A percentile compares a stretch with the other conserved stretches of the same genome.
phyloP scores from a whole-genome alignment of 768 basidiomycete genomes.

The Gautieria morchelliformis region DNA sequence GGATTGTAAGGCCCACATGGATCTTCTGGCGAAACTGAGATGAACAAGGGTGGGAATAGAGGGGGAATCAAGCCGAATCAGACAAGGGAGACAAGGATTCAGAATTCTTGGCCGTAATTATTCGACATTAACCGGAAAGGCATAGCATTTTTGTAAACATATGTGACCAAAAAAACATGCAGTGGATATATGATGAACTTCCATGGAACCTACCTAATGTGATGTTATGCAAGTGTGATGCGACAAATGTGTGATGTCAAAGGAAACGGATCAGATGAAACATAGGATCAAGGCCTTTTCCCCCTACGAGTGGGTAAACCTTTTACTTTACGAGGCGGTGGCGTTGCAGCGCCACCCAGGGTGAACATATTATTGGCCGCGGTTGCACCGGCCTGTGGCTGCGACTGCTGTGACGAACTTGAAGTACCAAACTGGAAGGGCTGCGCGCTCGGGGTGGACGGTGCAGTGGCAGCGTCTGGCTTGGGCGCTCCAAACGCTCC shows the following conservation, averaged over 20 bases:
- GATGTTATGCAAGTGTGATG: constrained; percentile 5
- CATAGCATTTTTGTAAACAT: not conserved
- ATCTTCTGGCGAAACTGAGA: no score
- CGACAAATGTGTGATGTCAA: constrained; percentile 1
- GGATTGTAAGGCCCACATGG: no score
- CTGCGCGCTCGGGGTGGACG: not conserved
- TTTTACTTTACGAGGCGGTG: constrained; percentile 1
- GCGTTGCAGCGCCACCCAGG: not conserved
- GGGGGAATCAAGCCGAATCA: no score
- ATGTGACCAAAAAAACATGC: not conserved
- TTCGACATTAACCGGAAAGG: no score
- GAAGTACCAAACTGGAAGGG: constrained; percentile 7
- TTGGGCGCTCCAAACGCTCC: not conserved
- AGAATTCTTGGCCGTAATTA: no score
- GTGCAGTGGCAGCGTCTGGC: not conserved
- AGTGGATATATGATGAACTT: constrained; percentile 3
- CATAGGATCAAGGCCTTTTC: not conserved
- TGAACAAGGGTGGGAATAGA: no score
- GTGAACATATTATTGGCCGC: not conserved
- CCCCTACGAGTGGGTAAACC: constrained; percentile 4
- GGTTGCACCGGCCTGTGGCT: not conserved
- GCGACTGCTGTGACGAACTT: not conserved
- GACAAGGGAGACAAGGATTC: no score
- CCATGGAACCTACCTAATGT: constrained; percentile 5
- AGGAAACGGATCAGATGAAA: not conserved